Base-by-base conservation (phyloP, 2,329 filamentous ascomycete species). In the Raffaelea deltoideospora region DNA sequence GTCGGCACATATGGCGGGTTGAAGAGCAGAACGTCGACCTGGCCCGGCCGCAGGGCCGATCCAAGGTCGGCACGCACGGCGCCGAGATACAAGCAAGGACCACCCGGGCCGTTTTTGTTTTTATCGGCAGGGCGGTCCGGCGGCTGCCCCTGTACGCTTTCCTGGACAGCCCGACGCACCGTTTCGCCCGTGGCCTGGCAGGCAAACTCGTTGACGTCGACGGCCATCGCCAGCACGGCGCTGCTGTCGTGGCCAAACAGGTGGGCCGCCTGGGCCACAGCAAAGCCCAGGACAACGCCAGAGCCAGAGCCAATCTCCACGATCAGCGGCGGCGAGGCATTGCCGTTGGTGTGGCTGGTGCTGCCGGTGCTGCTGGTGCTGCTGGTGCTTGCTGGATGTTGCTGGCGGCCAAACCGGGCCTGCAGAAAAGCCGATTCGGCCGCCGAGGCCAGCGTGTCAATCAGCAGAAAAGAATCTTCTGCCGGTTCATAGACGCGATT, bases 1-100 rank as follows among this genome's bases (percentile, higher is more conserved):
- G 87, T 92, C 2, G 90, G 90, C 13, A 98, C 90, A 53, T 98
- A 98, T 1, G 90, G 90, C 37, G 90, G 90, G 53, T 98, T 98
- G 67, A 96, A 98, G 21, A 98, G 69, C 43, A 98, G 67, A 10
- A 98, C 69, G 52, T 98, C 90, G 5, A 93, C 69, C 28, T 59
- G 57, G 3, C 65, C 62, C 0, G 60, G 51, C 8, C 69, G 66
- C 29, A 92, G 59, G 1, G 77, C 61, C 3, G 68, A 56, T 5
- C 69, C 65, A 1, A 98, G 65, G 51, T 96, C 84, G 2, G 72
- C 78, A 40, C 75, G 75, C 20, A 79, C 53, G 15, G 78, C 70
- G 29, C 75, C 79, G 8, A 90, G 57, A 47, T 79, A 83, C 9
- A 59, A 0, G 48, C 45, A 37, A 57, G 51, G 17, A 56, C 56